Conservation (phyloP, 352 stramenopile species). For the Phytophthora melonis region DNA sequence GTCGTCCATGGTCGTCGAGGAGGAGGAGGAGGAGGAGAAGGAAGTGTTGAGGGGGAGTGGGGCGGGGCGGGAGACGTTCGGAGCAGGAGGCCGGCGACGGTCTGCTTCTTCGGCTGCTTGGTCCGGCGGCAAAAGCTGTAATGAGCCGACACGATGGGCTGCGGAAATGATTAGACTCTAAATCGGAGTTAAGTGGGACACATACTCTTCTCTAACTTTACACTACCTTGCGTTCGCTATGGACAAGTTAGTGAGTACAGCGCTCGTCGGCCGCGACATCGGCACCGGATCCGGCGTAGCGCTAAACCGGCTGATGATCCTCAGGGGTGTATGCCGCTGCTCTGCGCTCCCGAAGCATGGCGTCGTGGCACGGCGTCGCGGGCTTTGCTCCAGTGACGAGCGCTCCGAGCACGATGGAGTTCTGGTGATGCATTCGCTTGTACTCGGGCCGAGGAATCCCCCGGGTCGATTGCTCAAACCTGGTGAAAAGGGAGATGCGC, state of each 20-base stretch:
- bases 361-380: background rate
- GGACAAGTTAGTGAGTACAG: background rate
- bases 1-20: slow-evolving; percentile 53
- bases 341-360: slow-evolving; percentile 1
- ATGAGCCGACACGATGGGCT: slow-evolving; percentile 32
- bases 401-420: too few species aligned
- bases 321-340: slow-evolving; percentile 30
- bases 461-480: slow-evolving; percentile 28
- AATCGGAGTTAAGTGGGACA: background rate
- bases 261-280: background rate
- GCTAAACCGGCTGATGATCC: slow-evolving; percentile 33
- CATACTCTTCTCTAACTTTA: background rate
- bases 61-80: too few species aligned
- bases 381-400: background rate
- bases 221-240: too few species aligned
- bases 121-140: slow-evolving; percentile 34
- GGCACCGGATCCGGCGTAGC: background rate
- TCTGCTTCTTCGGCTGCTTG: slow-evolving; percentile 25
- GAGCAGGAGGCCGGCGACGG: slow-evolving; percentile 13
- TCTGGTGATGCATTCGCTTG: slow-evolving; percentile 3
- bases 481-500: background rate
- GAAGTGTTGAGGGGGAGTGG: background rate
- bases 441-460: too few species aligned
- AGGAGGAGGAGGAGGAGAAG: background rate
- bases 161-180: slow-evolving; percentile 26